phyloP scores from a whole-genome alignment of 2,329 filamentous ascomycete genomes.

The Colletotrichum higginsianum region DNA sequence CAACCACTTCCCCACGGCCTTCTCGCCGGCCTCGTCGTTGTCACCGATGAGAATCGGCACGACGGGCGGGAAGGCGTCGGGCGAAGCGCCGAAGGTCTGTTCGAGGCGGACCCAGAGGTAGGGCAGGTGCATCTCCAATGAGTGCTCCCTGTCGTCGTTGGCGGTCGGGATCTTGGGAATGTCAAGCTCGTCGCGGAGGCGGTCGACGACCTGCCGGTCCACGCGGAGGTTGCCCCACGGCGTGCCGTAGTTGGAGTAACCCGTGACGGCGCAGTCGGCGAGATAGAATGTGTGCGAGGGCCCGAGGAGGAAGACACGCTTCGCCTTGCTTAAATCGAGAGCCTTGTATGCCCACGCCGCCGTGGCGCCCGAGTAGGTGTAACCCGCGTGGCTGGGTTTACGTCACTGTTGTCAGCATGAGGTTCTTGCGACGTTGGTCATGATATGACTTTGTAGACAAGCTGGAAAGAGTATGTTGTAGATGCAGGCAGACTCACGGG shows the following conservation, averaged over 20 bases:
- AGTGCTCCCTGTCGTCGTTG: slow-evolving; percentile 88
- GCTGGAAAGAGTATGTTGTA: background rate
- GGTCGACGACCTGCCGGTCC: slow-evolving; percentile 69
- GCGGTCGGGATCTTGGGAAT: slow-evolving; percentile 74
- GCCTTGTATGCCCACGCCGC: slow-evolving; percentile 96
- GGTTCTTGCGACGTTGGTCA: background rate
- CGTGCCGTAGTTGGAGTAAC: slow-evolving; percentile 79
- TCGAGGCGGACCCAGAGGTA: slow-evolving; percentile 87
- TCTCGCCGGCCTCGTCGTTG: slow-evolving; percentile 77
- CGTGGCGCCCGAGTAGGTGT: slow-evolving; percentile 90
- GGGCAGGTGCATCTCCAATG: slow-evolving; percentile 95
- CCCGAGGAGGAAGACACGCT: slow-evolving; percentile 91
- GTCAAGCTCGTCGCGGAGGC: slow-evolving; percentile 52
- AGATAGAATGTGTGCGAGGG: slow-evolving; percentile 93
- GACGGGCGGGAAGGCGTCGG: slow-evolving; percentile 77
- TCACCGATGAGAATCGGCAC: slow-evolving; percentile 90
- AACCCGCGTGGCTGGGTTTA: slow-evolving; percentile 85
- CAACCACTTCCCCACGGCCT: slow-evolving; percentile 77
- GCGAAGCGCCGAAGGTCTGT: slow-evolving; percentile 61
- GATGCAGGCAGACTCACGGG: slow-evolving; percentile 25
- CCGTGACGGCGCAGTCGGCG: slow-evolving; percentile 81
- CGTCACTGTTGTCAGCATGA: background rate
- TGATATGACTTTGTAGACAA: background rate
- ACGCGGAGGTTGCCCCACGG: slow-evolving; percentile 80
- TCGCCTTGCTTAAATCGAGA: slow-evolving; percentile 85